A percentile compares a stretch with the other conserved stretches of the same genome.
phyloP scores from a whole-genome alignment of 345 rosid species.

The Brassica nigra region DNA sequence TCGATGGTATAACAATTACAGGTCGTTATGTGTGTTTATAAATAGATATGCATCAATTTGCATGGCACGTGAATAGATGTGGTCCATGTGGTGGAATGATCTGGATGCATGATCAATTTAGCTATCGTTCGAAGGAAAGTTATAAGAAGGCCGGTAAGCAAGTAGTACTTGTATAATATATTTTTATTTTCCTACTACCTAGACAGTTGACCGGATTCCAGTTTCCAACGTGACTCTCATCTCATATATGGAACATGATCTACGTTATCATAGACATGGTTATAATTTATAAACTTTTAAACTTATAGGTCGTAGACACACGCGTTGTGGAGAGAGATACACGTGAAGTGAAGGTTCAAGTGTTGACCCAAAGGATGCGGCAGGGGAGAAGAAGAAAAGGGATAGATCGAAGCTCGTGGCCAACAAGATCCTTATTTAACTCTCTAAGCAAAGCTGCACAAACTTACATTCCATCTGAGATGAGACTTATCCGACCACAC shows the following conservation, averaged over 20 bases:
- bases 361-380: slow-evolving; percentile 42
- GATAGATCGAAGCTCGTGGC: slow-evolving; percentile 29
- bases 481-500: slow-evolving; percentile 28
- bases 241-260: slow-evolving; percentile 4
- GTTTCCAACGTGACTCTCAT: not conserved
- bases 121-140: slow-evolving; percentile 20
- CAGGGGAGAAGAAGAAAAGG: slow-evolving; percentile 25
- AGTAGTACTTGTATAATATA: not conserved
- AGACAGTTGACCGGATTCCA: slow-evolving; percentile 27
- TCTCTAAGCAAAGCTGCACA: slow-evolving; percentile 26
- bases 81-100: slow-evolving; percentile 20
- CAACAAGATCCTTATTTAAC: slow-evolving; percentile 36
- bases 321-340: slow-evolving; percentile 8
- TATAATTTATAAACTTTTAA: not conserved
- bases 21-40: not conserved
- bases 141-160: slow-evolving; percentile 22
- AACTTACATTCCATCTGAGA: slow-evolving; percentile 14
- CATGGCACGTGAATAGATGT: slow-evolving; percentile 33
- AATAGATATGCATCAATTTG: slow-evolving; percentile 8
- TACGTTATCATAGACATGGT: not conserved
- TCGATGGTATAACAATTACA: not conserved
- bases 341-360: slow-evolving; percentile 31
- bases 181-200: not conserved
- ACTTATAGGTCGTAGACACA: not conserved
- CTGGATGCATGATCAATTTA: slow-evolving; percentile 36